Base-by-base conservation (phyloP, 1,284 basidiomycete species). In the Testicularia cyperi region DNA sequence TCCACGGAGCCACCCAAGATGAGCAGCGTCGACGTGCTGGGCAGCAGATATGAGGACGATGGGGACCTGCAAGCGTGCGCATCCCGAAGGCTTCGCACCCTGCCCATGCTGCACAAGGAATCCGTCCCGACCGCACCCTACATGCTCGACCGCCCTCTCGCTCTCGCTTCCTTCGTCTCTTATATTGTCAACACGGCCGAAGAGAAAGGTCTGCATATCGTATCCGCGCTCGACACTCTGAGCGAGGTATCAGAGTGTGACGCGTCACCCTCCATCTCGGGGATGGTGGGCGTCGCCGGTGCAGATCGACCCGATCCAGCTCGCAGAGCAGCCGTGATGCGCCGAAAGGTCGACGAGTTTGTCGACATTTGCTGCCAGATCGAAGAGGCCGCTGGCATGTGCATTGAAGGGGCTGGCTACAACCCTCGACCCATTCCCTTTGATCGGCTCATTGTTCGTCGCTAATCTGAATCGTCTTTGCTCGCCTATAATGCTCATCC, bases 401-500 rank as follows among this genome's bases (percentile, higher is more conserved):
- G 52, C 36, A 46, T 70, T 39, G 67, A 71, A 33, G 39, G 40
- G 29, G 68, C 68, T 4, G 68, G 68, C 24, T 64, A 38, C 31
- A 56, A 71, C 31, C 56, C 68, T 15, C 29, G 38, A 19, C 63
- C 66, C 8, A 45, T 66, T 4, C 44, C 47, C 3, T 44, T 48
- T 29, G 42, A 53, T 25, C 49, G 49, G 7, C 23, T 54, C n/a
- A n/a, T n/a, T n/a, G n/a, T n/a, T n/a, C n/a, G n/a, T n/a, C n/a
- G n/a, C n/a, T n/a, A n/a, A n/a, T n/a, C n/a, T n/a, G n/a, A n/a
- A n/a, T n/a, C n/a, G n/a, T n/a, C n/a, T n/a, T n/a, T n/a, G n/a
- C n/a, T n/a, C n/a, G n/a, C n/a, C n/a, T n/a, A n/a, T n/a, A n/a
- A n/a, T n/a, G n/a, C n/a, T n/a, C n/a, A n/a, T n/a, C n/a, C n/a